Evolutionary conservation across 225 moss, liverwort and hornwort genomes (phyloP).

Genomic region (Lunularia cruciata): DNA sequence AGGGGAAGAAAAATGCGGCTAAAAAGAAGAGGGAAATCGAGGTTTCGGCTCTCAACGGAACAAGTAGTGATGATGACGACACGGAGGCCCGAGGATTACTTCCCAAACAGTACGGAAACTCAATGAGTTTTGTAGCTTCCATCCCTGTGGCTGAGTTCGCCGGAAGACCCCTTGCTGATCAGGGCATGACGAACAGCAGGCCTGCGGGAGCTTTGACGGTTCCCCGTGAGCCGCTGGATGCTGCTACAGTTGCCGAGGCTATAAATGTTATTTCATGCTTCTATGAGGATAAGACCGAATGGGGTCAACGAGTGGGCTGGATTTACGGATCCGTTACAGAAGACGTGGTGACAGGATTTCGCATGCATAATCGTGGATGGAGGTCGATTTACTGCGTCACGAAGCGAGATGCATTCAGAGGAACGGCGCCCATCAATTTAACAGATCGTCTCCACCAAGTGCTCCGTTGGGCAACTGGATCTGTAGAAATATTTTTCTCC

Average conservation of each 20-base stretch:
- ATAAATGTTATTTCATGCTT: conserved; percentile 44
- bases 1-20: conserved; percentile 20
- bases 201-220: conserved; percentile 66
- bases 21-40: conserved; percentile 53
- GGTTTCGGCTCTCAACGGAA: conserved; percentile 49
- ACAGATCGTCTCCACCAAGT: conserved; percentile 45
- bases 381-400: conserved; percentile 43
- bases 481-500: conserved; percentile 46
- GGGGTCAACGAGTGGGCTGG: conserved; percentile 48
- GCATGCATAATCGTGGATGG: conserved; percentile 51
- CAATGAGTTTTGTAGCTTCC: conserved; percentile 29
- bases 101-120: conserved; percentile 75
- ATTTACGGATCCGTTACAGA: conserved; percentile 47
- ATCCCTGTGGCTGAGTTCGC: conserved; percentile 39
- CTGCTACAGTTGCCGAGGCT: conserved; percentile 42
- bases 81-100: conserved; percentile 64
- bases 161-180: conserved; percentile 61
- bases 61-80: conserved; percentile 71
- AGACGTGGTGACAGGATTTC: conserved; percentile 44
- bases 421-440: conserved; percentile 40
- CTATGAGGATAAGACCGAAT: conserved; percentile 49
- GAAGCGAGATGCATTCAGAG: conserved; percentile 43
- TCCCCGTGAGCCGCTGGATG: conserved; percentile 52
- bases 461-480: conserved; percentile 45
- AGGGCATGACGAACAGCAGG: conserved; percentile 70